phyloP scores from a whole-genome alignment of 2,329 filamentous ascomycete species.

The Parascedosporium putredinis region DNA sequence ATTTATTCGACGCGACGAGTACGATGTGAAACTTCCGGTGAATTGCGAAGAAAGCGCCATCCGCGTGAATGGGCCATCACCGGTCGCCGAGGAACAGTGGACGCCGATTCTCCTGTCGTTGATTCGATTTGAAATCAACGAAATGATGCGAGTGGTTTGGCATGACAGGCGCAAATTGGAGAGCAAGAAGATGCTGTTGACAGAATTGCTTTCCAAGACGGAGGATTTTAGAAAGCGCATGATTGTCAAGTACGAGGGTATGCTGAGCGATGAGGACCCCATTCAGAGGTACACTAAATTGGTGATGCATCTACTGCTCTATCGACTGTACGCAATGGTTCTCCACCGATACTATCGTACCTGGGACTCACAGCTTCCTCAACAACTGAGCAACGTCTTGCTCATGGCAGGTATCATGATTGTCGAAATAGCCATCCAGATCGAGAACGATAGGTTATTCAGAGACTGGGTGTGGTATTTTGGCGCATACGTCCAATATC shows the following conservation, averaged over 20 bases:
- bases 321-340: slow-evolving; percentile 54
- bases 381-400: slow-evolving; percentile 52
- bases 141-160: slow-evolving; percentile 63
- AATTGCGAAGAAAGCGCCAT: slow-evolving; percentile 61
- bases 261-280: slow-evolving; percentile 49
- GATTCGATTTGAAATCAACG: slow-evolving; percentile 62
- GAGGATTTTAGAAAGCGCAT: slow-evolving; percentile 57
- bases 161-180: slow-evolving; percentile 57
- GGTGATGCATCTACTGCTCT: slow-evolving; percentile 53
- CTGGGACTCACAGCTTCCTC: slow-evolving; percentile 39
- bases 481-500: slow-evolving; percentile 63
- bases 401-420: slow-evolving; percentile 48
- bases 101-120: slow-evolving; percentile 58
- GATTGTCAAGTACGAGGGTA: slow-evolving; percentile 53
- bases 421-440: slow-evolving; percentile 34
- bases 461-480: slow-evolving; percentile 58
- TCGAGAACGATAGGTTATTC: slow-evolving; percentile 35
- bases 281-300: slow-evolving; percentile 53
- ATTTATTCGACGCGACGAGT: slow-evolving; percentile 62
- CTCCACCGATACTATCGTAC: slow-evolving; percentile 56
- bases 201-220: slow-evolving; percentile 54
- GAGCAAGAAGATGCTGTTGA: slow-evolving; percentile 48
- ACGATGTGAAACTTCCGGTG: slow-evolving; percentile 60
- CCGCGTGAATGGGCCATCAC: slow-evolving; percentile 26
- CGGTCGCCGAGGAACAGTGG: slow-evolving; percentile 42